A percentile compares a stretch with the other conserved stretches of the same genome.
Evolutionary conservation across 2,329 filamentous ascomycete genomes (phyloP).

Genomic region (Claviceps humidiphila): DNA sequence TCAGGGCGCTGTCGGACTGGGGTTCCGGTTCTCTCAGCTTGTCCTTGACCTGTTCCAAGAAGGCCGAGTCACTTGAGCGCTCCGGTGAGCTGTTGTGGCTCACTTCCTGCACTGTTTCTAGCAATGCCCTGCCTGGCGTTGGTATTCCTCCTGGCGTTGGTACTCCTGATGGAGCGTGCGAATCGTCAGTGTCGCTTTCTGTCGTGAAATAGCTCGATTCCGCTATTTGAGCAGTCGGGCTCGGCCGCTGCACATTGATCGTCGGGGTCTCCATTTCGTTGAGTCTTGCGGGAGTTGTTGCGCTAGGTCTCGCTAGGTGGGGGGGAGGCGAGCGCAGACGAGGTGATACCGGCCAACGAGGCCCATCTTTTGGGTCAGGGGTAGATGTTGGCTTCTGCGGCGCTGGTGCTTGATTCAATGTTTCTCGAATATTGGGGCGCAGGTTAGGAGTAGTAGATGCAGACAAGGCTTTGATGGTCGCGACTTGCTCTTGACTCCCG

Average conservation of each 20-base stretch:
- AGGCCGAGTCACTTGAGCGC: slow-evolving; percentile 28
- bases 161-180: slow-evolving; percentile 32
- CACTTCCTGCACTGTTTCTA: slow-evolving; percentile 88
- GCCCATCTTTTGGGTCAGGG: slow-evolving; percentile 41
- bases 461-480: slow-evolving; percentile 55
- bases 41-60: slow-evolving; percentile 38
- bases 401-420: slow-evolving; percentile 44
- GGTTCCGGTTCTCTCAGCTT: slow-evolving; percentile 29
- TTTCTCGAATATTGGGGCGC: slow-evolving; percentile 46
- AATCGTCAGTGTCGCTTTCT: slow-evolving; percentile 42
- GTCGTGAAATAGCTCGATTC: slow-evolving; percentile 24
- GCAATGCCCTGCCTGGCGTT: slow-evolving; percentile 47
- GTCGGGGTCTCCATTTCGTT: slow-evolving; percentile 36
- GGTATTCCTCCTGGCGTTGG: slow-evolving; percentile 45
- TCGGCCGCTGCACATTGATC: slow-evolving; percentile 40
- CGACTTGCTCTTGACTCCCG: slow-evolving; percentile 45
- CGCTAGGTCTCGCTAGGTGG: slow-evolving; percentile 31
- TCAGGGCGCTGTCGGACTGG: slow-evolving; percentile 27
- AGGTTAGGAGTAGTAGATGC: slow-evolving; percentile 55
- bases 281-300: slow-evolving; percentile 27
- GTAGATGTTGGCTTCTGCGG: slow-evolving; percentile 47
- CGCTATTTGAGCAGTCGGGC: slow-evolving; percentile 31
- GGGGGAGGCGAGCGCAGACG: slow-evolving; percentile 67
- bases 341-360: slow-evolving; percentile 66
- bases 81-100: slow-evolving; percentile 62